phyloP scores from a whole-genome alignment of 345 rosid genomes.

The Acer saccharum region DNA sequence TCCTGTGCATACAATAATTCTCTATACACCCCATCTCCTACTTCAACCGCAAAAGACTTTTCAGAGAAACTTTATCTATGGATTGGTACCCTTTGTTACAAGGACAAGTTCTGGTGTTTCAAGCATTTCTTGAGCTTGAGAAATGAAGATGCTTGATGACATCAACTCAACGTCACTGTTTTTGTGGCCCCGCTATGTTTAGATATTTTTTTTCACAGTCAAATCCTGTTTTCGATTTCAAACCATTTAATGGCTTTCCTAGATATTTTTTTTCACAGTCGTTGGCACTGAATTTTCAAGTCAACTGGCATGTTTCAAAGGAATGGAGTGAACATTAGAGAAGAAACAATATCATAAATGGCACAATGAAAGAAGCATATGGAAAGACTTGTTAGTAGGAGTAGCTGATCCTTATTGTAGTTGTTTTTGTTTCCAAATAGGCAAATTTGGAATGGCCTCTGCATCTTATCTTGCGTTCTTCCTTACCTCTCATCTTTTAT shows the following conservation, averaged over 20 bases:
- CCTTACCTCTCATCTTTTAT: too few relatives aligned
- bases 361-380: too few relatives aligned
- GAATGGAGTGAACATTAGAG: too few relatives aligned
- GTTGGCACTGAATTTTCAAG: too few relatives aligned
- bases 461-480: too few relatives aligned
- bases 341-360: too few relatives aligned
- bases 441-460: too few relatives aligned
- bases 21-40: too few relatives aligned
- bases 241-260: not conserved
- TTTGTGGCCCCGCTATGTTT: not conserved
- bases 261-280: not conserved
- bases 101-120: not conserved
- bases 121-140: not conserved
- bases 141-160: not conserved
- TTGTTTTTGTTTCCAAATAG: too few relatives aligned
- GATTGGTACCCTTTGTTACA: not conserved
- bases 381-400: too few relatives aligned
- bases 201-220: not conserved
- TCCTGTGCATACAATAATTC: not conserved
- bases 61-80: not conserved
- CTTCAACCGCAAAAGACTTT: not conserved
- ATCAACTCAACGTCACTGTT: not conserved
- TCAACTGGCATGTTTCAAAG: too few relatives aligned
- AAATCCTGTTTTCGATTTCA: not conserved
- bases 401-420: too few relatives aligned